Evolutionary conservation across 139 green algal species (phyloP), one percentile per base, ranked within the genome.

Genomic region (Picochlorum sp.): DNA sequence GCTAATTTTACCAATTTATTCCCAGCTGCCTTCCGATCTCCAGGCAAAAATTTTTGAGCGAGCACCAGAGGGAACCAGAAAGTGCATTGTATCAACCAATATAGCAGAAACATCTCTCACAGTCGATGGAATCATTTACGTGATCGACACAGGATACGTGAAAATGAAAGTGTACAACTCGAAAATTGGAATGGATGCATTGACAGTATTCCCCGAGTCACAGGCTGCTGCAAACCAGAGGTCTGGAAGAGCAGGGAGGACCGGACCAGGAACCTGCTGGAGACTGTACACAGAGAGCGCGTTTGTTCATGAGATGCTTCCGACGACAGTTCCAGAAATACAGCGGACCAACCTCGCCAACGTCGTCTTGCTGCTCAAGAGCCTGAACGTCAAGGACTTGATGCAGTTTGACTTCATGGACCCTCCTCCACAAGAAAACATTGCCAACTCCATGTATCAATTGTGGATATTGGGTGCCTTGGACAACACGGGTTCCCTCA

Each of bases 381-480:
- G 57, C 13, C 80, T 98, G 47, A 90, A 88, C 50, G 89, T 98
- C 23, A 81, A 98, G 67, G 87, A 98, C 79, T 76, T 99, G 63
- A 78, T 95, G 69, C 76, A 91, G 45, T 99, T 99, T 74, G 90
- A 89, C 62, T 99, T 98, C 81, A 98, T 99, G 91, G 90, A 96
- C 79, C 88, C 88, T 0, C 83, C 83, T 16, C 79, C 79, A 1
- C 61, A 89, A 69, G 91, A 96, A 49, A 98, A 98, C 82, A 95
- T 98, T 66, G 78, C 93, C 45, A 95, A 97, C 81, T 88, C 78
- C 64, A 95, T 98, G 92, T 95, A 95, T 74, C 90, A 97, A 77
- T 83, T 98, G 49, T 98, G 92, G 92, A 79, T 94, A 41, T 70
- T 95, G 41, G 79, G 78, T n/a, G 87, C 87, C 10, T 71, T 95